Evolutionary conservation across 192 early-diverging fungal species (phyloP), one percentile per base, ranked within the genome.

Genomic region (Coemansia aciculifera): DNA sequence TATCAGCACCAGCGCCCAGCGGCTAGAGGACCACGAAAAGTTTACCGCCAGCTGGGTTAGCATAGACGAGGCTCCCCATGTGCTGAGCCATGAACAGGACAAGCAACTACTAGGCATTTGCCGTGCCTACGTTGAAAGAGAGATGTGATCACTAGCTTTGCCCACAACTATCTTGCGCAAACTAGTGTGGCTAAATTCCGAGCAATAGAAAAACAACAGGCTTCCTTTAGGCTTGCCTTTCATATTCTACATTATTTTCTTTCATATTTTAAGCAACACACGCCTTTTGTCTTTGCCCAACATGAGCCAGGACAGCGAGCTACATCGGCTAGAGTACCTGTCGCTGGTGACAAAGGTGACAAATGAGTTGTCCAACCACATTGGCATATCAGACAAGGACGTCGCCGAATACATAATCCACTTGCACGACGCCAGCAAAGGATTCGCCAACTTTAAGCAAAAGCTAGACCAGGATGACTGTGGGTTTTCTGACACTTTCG

Each of bases 371-470:
- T 83, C 89, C 23, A 98, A 98, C 81, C 97, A 99, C 72, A 91
- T 87, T 37, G 93, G 93, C 9, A 86, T 97, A 66, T 88, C 91
- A 42, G 96, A 98, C 84, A 95, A 93, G 75, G 88, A 88, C 27
- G 72, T 91, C 54, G 94, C 97, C 62, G 97, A 99, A 70, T 99
- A 92, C 69, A 87, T 99, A 46, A 89, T 99, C 42, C 85, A 91
- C 67, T 68, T 97, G 29, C 95, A 99, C 70, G 86, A 86, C 32
- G 78, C 91, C 73, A 86, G 85, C 66, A 85, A 78, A 56, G 83
- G 74, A 62, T 78, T 89, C 51, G 74, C 48, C 36, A 81, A 79
- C 21, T 99, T 95, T 78, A 90, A 91, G 56, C 67, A 74, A 31
- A 83, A 77, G 39, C 84, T 97, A 5, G 76, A 86, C 37, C 86